phyloP scores from a whole-genome alignment of 2,329 filamentous ascomycete species.

The Sclerotinia borealis region DNA sequence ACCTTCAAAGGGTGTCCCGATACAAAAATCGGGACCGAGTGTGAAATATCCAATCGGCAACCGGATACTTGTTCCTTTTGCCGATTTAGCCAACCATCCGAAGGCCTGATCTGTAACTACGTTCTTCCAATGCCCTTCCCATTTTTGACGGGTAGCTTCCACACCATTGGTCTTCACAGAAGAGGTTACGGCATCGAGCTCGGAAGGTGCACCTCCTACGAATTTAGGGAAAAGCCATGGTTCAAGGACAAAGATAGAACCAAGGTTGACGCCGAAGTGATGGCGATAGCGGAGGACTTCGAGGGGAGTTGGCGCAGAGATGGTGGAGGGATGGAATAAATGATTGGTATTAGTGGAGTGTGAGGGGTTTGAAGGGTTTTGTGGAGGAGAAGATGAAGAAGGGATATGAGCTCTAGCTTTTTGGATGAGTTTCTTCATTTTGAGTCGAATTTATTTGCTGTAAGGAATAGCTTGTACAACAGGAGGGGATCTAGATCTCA shows the following conservation, averaged over 20 bases:
- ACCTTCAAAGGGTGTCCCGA: constrained; percentile 45
- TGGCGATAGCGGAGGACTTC: constrained; percentile 49
- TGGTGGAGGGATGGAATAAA: background rate
- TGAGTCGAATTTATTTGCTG: background rate
- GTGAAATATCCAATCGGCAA: constrained; percentile 56
- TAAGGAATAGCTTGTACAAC: background rate
- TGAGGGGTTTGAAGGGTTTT: background rate
- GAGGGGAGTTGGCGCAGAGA: constrained; percentile 31
- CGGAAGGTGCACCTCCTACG: constrained; percentile 18
- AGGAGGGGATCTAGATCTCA: background rate
- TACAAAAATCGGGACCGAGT: constrained; percentile 45
- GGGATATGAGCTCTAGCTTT: background rate
- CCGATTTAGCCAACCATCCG: constrained; percentile 45
- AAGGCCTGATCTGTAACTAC: constrained; percentile 46
- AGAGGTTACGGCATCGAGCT: constrained; percentile 33
- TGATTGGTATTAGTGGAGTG: background rate
- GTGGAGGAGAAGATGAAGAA: background rate
- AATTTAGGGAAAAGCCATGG: constrained; percentile 43
- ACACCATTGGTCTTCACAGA: background rate
- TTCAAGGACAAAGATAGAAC: constrained; percentile 54
- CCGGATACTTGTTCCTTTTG: constrained; percentile 51
- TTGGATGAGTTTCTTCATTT: constrained; percentile 11
- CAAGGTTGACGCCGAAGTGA: constrained; percentile 54
- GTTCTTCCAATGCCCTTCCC: constrained; percentile 48
- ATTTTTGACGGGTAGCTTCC: constrained; percentile 37